These are phyloP conservation scores for Uncinocarpus reesii DNA, from an alignment of 2,329 filamentous ascomycete species.

Conservation along the genomic window DNA sequence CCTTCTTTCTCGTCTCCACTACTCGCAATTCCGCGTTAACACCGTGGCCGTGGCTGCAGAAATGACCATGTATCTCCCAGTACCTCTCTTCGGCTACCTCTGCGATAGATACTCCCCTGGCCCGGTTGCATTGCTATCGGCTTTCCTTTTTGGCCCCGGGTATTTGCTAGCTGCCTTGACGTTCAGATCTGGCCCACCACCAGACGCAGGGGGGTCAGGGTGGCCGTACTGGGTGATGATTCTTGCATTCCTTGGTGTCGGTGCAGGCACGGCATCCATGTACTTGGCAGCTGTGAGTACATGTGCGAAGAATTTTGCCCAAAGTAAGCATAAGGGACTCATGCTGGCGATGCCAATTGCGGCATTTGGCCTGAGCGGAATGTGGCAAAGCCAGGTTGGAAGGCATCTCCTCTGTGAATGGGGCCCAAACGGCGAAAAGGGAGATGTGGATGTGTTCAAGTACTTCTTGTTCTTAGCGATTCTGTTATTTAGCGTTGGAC, in stretches of 20 bases:
- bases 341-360: slow-evolving; percentile 86
- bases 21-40: slow-evolving; percentile 88
- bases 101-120: slow-evolving; percentile 82
- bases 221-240: slow-evolving; percentile 79
- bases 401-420: slow-evolving; percentile 65
- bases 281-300: slow-evolving; percentile 88
- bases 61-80: slow-evolving; percentile 82
- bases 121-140: slow-evolving; percentile 62
- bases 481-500: slow-evolving; percentile 58
- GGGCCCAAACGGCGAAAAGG: slow-evolving; percentile 49
- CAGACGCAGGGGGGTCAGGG: slow-evolving; percentile 39
- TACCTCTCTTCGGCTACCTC: slow-evolving; percentile 77
- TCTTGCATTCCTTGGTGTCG: slow-evolving; percentile 70
- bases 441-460: slow-evolving; percentile 62
- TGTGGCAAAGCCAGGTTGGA: slow-evolving; percentile 89
- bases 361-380: slow-evolving; percentile 82
- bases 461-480: slow-evolving; percentile 80
- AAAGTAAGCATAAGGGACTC: slow-evolving; percentile 74
- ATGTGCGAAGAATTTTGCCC: slow-evolving; percentile 95
- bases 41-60: slow-evolving; percentile 77
- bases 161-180: slow-evolving; percentile 75
- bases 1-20: slow-evolving; percentile 75
- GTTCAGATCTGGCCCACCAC: slow-evolving; percentile 53
- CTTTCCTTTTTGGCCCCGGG: slow-evolving; percentile 63
- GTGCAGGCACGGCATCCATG: slow-evolving; percentile 74